Evolutionary conservation across 2,329 filamentous ascomycete genomes (phyloP).

Genomic region (Penicillium decumbens): DNA sequence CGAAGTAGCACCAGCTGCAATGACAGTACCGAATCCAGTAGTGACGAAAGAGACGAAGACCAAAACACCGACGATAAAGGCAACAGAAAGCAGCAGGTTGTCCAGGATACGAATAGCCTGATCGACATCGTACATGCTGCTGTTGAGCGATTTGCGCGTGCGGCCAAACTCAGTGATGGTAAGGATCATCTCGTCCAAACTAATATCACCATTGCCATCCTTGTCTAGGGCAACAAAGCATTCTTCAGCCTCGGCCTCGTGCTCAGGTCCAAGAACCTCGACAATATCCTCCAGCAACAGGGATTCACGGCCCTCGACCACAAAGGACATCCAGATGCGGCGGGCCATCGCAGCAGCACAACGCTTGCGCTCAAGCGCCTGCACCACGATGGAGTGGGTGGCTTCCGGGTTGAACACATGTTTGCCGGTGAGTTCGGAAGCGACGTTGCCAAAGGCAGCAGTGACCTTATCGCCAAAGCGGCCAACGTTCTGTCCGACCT

Average conservation of each 20-base stretch:
- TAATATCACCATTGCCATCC: conserved; percentile 90
- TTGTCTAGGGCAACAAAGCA: conserved; percentile 75
- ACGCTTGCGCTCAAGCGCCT: conserved; percentile 77
- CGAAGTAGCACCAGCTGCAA: conserved; percentile 85
- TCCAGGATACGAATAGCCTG: conserved; percentile 91
- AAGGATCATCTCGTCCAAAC: conserved; percentile 88
- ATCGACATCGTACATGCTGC: conserved; percentile 96
- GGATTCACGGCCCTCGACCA: conserved; percentile 78
- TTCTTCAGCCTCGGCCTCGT: conserved; percentile 75
- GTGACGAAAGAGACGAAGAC: conserved; percentile 90
- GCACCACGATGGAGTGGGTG: conserved; percentile 80
- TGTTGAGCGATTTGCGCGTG: conserved; percentile 80
- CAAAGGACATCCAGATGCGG: conserved; percentile 97
- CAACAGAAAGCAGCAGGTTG: conserved; percentile 74
- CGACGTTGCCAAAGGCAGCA: conserved; percentile 85
- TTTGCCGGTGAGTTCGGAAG: conserved; percentile 91
- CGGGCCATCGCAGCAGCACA: conserved; percentile 89
- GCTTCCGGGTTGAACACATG: conserved; percentile 91
- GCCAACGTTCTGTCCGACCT: conserved; percentile 68
- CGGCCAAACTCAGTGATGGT: conserved; percentile 79
- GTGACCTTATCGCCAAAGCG: conserved; percentile 90
- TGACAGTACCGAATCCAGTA: conserved; percentile 74
- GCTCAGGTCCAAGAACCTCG: conserved; percentile 76
- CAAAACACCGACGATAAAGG: conserved; percentile 74
- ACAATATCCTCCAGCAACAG: conserved; percentile 75